Evolutionary conservation across 192 early-diverging fungal genomes (phyloP).

Genomic region (Podila horticola): DNA sequence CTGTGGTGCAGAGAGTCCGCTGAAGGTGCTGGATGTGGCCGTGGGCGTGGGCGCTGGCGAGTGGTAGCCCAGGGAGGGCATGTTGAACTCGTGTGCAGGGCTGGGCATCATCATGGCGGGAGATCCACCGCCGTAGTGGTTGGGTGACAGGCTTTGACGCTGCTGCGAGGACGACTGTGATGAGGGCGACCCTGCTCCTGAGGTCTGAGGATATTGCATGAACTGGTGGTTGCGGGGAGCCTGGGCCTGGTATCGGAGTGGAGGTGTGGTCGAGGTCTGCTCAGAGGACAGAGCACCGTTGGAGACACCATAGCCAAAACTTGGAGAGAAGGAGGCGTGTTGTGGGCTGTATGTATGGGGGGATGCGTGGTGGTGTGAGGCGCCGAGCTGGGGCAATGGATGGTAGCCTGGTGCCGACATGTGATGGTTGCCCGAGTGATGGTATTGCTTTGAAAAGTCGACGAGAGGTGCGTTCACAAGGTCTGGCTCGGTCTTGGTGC

Average conservation of each 20-base stretch:
- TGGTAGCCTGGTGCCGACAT: constrained; percentile 42
- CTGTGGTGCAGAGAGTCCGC: constrained; percentile 28
- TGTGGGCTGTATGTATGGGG: constrained; percentile 35
- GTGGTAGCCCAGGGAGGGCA: constrained; percentile 48
- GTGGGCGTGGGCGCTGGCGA: constrained; percentile 46
- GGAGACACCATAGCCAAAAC: constrained; percentile 40
- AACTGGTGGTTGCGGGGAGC: constrained; percentile 20
- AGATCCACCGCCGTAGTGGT: constrained; percentile 33
- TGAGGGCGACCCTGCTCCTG: constrained; percentile 39
- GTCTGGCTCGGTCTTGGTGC: constrained; percentile 43
- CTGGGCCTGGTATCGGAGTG: constrained; percentile 33
- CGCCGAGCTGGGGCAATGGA: constrained; percentile 19
- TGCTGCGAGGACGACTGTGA: constrained; percentile 25
- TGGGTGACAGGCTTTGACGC: constrained; percentile 44
- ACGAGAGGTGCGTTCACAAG: constrained; percentile 31
- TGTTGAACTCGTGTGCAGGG: constrained; percentile 45
- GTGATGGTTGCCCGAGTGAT: constrained; percentile 29
- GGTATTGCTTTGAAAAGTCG: constrained; percentile 35
- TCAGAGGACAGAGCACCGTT: constrained; percentile 16
- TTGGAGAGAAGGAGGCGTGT: constrained; percentile 28
- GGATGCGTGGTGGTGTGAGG: constrained; percentile 28
- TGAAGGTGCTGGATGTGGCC: constrained; percentile 32
- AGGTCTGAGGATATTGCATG: constrained; percentile 34
- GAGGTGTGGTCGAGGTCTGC: constrained; percentile 45
- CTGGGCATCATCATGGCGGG: constrained; percentile 53